Base-by-base conservation (phyloP, 192 early-diverging fungal species). In the Mortierella claussenii region DNA sequence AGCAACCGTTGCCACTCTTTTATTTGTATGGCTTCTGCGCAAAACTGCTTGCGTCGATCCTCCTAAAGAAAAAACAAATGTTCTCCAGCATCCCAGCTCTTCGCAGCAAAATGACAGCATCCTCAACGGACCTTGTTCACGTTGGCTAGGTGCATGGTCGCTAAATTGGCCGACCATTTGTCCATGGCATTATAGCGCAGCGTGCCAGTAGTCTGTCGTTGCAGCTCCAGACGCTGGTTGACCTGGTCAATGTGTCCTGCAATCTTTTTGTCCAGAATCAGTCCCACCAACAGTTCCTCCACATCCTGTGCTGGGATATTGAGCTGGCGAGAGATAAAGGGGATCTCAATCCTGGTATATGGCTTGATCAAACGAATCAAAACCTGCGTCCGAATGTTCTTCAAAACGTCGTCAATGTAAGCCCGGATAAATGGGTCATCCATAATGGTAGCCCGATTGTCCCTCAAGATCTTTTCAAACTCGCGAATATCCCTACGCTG, bases 371-470 rank as follows among this genome's bases (percentile, higher is more conserved):
- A 80, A 47, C 88, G 83, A 37, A 95, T 84, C 30, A 99, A 66
- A 0, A 96, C 95, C 84, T 95, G 94, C 17, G 93, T 93, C 21
- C 96, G 92, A 68, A 99, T 96, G 59, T 94, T 97, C 67, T 91
- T 91, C 24, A 97, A 83, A 15, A 98, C 92, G 69, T 96, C 96
- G 52, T 90, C 94, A 64, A 98, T 95, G 66, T 96, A 96, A 1
- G 87, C 85, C 20, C 87, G 82, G 46, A 98, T 97, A 69, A 98
- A 98, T 8, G 88, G 83, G 75, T 98, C 97, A 31, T 86, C 90
- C 88, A 94, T 90, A 58, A 98, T 98, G 12, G 88, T 87, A 2
- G 65, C 62, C 21, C 81, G 82, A 68, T 95, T 92, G 2, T 86
- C 88, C 44, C 82, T 64, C 20, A 97, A 67, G 49, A 97, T 95